Evolutionary conservation across 2,329 filamentous ascomycete genomes (phyloP), one percentile per base, ranked within the genome.

Genomic region (Aspergillus fijiensis): DNA sequence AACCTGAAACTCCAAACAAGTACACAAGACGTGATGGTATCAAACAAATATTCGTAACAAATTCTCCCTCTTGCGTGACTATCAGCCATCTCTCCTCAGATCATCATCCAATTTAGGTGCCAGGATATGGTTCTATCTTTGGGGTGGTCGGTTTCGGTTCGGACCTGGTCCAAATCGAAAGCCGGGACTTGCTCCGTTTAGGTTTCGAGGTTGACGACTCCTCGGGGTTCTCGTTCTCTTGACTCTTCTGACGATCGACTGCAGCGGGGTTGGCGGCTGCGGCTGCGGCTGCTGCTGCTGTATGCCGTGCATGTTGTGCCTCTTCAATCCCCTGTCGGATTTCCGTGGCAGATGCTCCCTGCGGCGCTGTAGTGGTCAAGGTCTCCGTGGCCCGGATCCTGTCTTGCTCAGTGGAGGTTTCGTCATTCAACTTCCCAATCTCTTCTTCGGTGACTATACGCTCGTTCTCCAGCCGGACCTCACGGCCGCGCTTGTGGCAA

Each of bases 401-500:
- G 16, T 66, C 68, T 9, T 73, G 74, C 29, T 74, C 73, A 14
- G 69, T 67, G 2, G 65, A 58, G 5, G 11, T 35, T 10, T 77
- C 69, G 47, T 72, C 69, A 29, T 80, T 79, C 57, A 80, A 66
- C 62, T 73, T 72, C 27, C 63, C 66, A 27, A 79, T 75, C 64
- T 81, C 79, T 45, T 76, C 73, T 63, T 80, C 78, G 0, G 77
- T 79, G 25, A 80, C 75, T 16, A 81, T 72, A 14, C 80, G 77
- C 63, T 85, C 84, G 54, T 81, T 85, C 71, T 89, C 88, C 12
- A 98, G 84, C 54, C 95, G 86, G 6, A 87, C 88, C 79, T 99
- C 94, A 49, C 87, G 87, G 45, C 95, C 95, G 57, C 95, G 90
- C 80, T 98, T 98, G 78, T 98, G 89, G 79, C 93, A 98, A 79